Conservation (phyloP, 306 rosid species). For the Malus sylvestris region DNA sequence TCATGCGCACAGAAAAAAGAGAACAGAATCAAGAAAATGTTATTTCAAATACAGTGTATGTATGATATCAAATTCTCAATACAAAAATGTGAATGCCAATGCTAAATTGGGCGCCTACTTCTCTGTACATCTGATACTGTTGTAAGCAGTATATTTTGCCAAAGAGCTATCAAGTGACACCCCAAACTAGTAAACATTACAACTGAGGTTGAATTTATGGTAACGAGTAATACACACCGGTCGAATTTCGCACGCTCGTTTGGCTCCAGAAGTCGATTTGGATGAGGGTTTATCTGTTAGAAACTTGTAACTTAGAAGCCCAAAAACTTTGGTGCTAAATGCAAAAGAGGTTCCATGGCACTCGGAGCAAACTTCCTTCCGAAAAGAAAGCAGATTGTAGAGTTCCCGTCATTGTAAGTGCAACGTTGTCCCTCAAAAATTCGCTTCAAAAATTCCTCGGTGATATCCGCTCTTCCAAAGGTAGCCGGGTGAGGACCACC, state of each 20-base stretch:
- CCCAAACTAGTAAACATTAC: neutral
- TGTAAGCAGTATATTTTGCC: neutral
- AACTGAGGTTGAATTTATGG: no score
- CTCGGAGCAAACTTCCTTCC: constrained; percentile 92
- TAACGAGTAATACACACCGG: no score
- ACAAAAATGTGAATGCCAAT: constrained; percentile 8
- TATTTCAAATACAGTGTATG: neutral
- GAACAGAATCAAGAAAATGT: neutral
- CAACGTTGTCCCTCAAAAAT: constrained; percentile 35
- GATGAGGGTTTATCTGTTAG: neutral
- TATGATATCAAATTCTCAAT: neutral
- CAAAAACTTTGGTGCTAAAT: constrained; percentile 39
- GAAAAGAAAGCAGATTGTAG: constrained; percentile 62
- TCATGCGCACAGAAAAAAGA: neutral
- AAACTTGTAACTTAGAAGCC: constrained; percentile 43
- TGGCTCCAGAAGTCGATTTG: neutral
- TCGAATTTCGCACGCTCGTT: neutral
- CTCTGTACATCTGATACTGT: constrained; percentile 39
- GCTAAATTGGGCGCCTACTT: constrained; percentile 1
- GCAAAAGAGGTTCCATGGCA: constrained; percentile 69
- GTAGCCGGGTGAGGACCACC: constrained; percentile 96
- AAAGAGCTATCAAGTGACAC: constrained; percentile 5
- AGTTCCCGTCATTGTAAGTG: constrained; percentile 40
- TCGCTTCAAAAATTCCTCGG: constrained; percentile 42
- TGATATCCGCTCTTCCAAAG: constrained; percentile 61